Conservation (phyloP, 768 basidiomycete species). For the Amanita fuliginea region DNA sequence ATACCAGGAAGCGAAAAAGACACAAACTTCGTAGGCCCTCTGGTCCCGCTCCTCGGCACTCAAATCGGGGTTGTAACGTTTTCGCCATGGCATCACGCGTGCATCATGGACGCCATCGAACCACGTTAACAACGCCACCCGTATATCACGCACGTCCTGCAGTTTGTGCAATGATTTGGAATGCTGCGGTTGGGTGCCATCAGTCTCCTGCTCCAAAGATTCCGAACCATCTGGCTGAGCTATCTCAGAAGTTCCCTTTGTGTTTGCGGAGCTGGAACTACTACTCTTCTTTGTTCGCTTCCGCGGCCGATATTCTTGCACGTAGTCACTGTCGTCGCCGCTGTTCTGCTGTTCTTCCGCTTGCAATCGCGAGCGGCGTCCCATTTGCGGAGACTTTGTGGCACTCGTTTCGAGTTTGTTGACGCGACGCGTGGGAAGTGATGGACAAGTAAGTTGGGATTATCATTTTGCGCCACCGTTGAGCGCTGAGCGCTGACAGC, state of each 20-base stretch:
- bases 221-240: background rate
- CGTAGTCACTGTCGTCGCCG: slow-evolving; percentile 1
- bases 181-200: slow-evolving; percentile 21
- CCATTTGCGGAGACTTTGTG: background rate
- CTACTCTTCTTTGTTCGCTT: background rate
- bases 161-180: slow-evolving; percentile 39
- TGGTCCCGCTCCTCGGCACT: slow-evolving; percentile 57
- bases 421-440: no score
- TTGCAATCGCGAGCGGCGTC: background rate
- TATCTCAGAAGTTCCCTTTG: background rate
- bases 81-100: slow-evolving; percentile 91
- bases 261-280: background rate
- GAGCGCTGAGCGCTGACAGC: no score
- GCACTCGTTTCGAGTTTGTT: background rate
- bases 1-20: background rate
- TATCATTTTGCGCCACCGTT: no score
- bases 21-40: slow-evolving; percentile 77
- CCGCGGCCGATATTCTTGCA: background rate
- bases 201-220: slow-evolving; percentile 7
- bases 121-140: slow-evolving; percentile 53
- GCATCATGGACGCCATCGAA: slow-evolving; percentile 53
- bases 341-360: background rate
- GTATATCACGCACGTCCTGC: slow-evolving; percentile 25
- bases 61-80: slow-evolving; percentile 46
- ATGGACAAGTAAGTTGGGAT: no score